phyloP scores from a whole-genome alignment of 306 rosid species.

The Medicago lupulina region DNA sequence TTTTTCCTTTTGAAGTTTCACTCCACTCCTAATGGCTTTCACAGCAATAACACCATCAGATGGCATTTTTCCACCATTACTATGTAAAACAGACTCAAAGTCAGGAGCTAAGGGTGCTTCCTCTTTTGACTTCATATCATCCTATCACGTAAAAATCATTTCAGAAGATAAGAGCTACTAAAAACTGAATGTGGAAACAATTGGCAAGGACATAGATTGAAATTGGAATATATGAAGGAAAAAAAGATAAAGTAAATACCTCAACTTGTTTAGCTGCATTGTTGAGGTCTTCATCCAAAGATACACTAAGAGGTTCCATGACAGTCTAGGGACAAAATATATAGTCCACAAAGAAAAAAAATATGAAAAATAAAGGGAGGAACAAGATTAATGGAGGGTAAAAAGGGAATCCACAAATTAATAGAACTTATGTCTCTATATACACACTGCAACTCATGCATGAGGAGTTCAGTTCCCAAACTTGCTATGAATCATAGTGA shows the following conservation, averaged over 20 bases:
- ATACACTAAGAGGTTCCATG: constrained; percentile 69
- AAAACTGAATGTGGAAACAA: neutral
- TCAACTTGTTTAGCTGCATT: constrained; percentile 79
- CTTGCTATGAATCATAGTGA: neutral
- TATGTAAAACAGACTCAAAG: neutral
- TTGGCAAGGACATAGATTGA: neutral
- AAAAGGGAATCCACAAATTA: neutral
- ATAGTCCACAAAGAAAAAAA: neutral
- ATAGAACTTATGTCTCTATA: neutral
- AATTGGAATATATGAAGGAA: neutral
- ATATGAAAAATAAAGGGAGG: neutral
- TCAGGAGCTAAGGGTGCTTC: neutral
- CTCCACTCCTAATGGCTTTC: constrained; percentile 52
- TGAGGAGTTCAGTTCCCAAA: neutral
- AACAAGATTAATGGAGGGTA: neutral
- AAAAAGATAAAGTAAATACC: constrained; percentile 35
- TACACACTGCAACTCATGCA: neutral
- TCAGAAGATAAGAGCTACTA: neutral
- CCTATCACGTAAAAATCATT: neutral
- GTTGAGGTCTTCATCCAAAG: constrained; percentile 78
- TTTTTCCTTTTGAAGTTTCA: constrained; percentile 40
- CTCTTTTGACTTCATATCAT: neutral
- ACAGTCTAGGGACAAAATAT: constrained; percentile 51
- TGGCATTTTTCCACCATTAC: constrained; percentile 17
- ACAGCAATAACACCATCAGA: constrained; percentile 57